phyloP scores from a whole-genome alignment of 2,329 filamentous ascomycete genomes.

The Botrytis cinerea region DNA sequence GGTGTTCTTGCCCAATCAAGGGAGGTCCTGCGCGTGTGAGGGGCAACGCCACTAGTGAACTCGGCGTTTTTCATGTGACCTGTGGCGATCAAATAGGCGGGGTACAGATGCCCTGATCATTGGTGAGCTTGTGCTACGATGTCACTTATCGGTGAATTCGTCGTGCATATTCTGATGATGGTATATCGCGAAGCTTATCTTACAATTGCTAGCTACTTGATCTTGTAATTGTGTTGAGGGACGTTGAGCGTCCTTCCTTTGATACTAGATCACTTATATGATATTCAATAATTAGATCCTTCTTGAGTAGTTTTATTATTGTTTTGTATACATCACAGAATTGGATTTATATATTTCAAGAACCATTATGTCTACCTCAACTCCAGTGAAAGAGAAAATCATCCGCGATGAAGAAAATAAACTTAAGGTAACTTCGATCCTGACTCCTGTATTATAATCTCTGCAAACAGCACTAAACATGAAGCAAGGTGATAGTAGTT shows the following conservation, averaged over 20 bases:
- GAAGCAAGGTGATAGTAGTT: slow-evolving; percentile 48
- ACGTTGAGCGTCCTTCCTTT: not conserved
- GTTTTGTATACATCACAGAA: too few species aligned
- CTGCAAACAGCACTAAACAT: not conserved
- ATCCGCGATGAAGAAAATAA: slow-evolving; percentile 24
- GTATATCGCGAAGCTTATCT: not conserved
- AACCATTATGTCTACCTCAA: not conserved
- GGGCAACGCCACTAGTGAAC: not conserved
- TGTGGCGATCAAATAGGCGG: not conserved
- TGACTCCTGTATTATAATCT: not conserved
- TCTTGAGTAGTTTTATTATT: not conserved
- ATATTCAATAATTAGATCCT: not conserved
- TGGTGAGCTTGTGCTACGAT: not conserved
- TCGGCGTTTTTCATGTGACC: not conserved
- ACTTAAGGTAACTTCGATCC: slow-evolving; percentile 27
- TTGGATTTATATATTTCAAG: not conserved
- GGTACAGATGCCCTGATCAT: not conserved
- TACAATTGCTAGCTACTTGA: not conserved
- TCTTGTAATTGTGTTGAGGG: too few species aligned
- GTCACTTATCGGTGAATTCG: not conserved
- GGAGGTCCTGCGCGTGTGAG: not conserved
- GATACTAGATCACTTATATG: not conserved
- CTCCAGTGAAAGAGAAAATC: slow-evolving; percentile 1
- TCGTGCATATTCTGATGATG: not conserved
- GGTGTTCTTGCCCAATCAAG: not conserved